Evolutionary conservation across 257 asterid species (phyloP).

Genomic region (Thymus mandschuricus): DNA sequence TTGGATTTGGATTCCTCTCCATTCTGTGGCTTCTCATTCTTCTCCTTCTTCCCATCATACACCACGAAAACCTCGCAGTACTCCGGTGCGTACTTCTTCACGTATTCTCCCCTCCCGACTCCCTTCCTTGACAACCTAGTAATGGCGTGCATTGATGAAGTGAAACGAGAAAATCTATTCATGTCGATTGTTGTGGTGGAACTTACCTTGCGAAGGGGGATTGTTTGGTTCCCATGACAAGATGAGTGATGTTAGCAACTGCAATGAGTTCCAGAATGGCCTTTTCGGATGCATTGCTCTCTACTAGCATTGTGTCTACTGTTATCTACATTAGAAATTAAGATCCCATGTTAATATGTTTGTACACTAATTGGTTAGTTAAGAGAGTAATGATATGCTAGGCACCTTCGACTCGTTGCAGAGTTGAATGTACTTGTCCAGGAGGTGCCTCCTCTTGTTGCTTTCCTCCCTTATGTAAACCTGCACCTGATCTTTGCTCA

Average conservation of each 20-base stretch:
- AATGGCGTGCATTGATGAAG: not conserved
- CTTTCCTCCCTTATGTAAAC: constrained; percentile 63
- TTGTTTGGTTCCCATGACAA: constrained; percentile 64
- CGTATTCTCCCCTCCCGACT: constrained; percentile 64
- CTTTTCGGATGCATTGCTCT: constrained; percentile 71
- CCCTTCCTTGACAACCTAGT: constrained; percentile 51
- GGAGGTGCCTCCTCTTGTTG: constrained; percentile 59
- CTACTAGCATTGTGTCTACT: constrained; percentile 82
- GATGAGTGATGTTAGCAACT: constrained; percentile 57
- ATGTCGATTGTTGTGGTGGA: not conserved
- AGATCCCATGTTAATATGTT: not conserved
- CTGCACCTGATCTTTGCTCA: constrained; percentile 68
- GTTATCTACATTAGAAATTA: constrained; percentile 43
- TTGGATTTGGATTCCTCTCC: constrained; percentile 34
- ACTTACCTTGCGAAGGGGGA: constrained; percentile 55
- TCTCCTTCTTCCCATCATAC: constrained; percentile 43
- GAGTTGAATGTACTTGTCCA: constrained; percentile 63
- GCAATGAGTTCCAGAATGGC: constrained; percentile 70
- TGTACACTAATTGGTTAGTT: too few species aligned
- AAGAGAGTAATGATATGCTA: not conserved
- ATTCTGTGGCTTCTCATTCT: constrained; percentile 34
- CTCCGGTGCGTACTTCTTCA: constrained; percentile 64
- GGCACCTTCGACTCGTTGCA: constrained; percentile 68
- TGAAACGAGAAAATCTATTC: not conserved
- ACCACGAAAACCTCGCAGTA: constrained; percentile 63